These are phyloP conservation scores for Aethionema arabicum DNA, from an alignment of 345 rosid genomes.

Conservation along the genomic window DNA sequence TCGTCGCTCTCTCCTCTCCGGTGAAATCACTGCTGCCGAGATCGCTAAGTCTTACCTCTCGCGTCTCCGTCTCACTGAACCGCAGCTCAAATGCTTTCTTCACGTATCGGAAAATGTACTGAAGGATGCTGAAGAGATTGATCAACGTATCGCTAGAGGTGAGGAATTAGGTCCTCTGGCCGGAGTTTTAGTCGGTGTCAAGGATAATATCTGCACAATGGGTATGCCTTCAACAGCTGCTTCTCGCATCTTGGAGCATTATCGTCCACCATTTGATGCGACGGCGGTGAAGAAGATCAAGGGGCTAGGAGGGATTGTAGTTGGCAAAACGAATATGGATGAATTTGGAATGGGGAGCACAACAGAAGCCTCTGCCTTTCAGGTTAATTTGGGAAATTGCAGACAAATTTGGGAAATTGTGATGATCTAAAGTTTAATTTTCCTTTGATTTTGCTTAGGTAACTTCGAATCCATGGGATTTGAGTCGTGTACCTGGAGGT, in stretches of 20 bases:
- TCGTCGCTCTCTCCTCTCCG: constrained; percentile 74
- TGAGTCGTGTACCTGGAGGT: constrained; percentile 89
- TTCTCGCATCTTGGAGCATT: constrained; percentile 67
- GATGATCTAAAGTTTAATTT: constrained; percentile 26
- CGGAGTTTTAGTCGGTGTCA: constrained; percentile 75
- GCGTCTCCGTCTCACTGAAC: constrained; percentile 68
- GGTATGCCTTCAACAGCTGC: constrained; percentile 92
- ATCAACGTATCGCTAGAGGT: constrained; percentile 46
- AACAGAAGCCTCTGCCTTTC: constrained; percentile 81
- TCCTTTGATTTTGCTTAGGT: constrained; percentile 49
- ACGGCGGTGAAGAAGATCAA: constrained; percentile 66
- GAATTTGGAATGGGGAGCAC: constrained; percentile 96
- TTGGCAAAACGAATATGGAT: constrained; percentile 91
- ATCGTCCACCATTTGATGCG: constrained; percentile 80
- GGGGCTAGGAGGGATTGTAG: constrained; percentile 69
- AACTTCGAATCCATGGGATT: constrained; percentile 90
- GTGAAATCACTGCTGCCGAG: constrained; percentile 58
- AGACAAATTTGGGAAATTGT: not conserved
- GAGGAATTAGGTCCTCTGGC: constrained; percentile 75
- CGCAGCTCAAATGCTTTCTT: constrained; percentile 74
- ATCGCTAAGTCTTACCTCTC: constrained; percentile 68
- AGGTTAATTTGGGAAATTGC: constrained; percentile 43
- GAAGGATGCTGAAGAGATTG: constrained; percentile 53
- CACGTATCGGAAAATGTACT: constrained; percentile 60
- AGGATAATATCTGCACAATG: constrained; percentile 82